Percentiles rank a stretch among this genome's conserved stretches.
Conservation (phyloP, 306 rosid species). For the Hylodesmum podocarpum region DNA sequence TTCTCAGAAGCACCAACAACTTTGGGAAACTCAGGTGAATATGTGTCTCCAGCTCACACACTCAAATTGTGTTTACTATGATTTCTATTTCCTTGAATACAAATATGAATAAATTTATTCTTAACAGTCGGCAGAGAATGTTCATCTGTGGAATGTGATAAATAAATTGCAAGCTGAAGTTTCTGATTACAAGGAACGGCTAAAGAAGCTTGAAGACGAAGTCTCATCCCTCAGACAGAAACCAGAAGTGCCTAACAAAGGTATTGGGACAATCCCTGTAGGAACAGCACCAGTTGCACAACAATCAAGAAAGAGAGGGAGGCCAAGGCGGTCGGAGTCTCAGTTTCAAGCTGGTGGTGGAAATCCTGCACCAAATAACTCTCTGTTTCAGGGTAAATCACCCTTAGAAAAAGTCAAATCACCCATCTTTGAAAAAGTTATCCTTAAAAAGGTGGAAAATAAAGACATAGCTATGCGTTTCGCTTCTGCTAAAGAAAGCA, state of each 20-base stretch:
- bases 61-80: background rate
- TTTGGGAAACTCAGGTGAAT: conserved; percentile 61
- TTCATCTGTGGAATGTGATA: conserved; percentile 40
- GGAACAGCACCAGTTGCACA: background rate
- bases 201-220: conserved; percentile 44
- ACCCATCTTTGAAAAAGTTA: conserved; percentile 43
- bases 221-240: conserved; percentile 43
- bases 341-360: conserved; percentile 25
- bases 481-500: conserved; percentile 8
- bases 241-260: conserved; percentile 34
- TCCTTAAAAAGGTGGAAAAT: conserved; percentile 35
- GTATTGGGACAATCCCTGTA: conserved; percentile 21
- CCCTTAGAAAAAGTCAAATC: conserved; percentile 15
- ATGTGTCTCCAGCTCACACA: background rate
- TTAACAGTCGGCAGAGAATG: conserved; percentile 54
- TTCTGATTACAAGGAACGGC: conserved; percentile 41
- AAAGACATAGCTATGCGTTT: conserved; percentile 14
- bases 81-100: background rate
- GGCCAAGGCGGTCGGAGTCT: conserved; percentile 43
- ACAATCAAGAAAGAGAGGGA: conserved; percentile 48
- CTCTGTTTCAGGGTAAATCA: conserved; percentile 25
- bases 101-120: conserved; percentile 19
- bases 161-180: conserved; percentile 49
- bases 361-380: conserved; percentile 24
- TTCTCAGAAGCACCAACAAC: conserved; percentile 51